phyloP scores from a whole-genome alignment of 2,329 filamentous ascomycete species.

The Apiospora kogelbergensis region DNA sequence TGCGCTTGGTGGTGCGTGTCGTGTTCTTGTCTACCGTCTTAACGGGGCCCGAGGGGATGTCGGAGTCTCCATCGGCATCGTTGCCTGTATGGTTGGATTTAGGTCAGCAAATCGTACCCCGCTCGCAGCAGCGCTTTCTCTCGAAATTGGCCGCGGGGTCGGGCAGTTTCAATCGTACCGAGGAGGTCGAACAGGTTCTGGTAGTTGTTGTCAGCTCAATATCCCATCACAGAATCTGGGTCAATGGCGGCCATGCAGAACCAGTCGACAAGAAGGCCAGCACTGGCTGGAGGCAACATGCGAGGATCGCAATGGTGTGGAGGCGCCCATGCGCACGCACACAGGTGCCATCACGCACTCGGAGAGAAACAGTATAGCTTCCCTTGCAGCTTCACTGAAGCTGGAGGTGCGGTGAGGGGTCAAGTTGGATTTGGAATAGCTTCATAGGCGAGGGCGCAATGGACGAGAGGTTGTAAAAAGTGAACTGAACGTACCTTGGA shows the following conservation, averaged over 20 bases:
- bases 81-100: conserved; percentile 47
- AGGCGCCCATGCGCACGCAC: background rate
- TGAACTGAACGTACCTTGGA: conserved; percentile 47
- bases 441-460: conserved; percentile 8
- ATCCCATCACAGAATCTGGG: background rate
- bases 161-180: conserved; percentile 62
- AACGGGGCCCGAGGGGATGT: conserved; percentile 76
- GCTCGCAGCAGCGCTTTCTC: conserved; percentile 12
- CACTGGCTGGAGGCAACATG: conserved; percentile 9
- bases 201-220: background rate
- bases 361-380: background rate
- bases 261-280: background rate
- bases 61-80: conserved; percentile 60
- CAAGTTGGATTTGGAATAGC: conserved; percentile 4
- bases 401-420: background rate
- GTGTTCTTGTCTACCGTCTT: conserved; percentile 86
- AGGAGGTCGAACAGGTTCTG: conserved; percentile 98
- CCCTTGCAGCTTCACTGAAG: background rate
- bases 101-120: conserved; percentile 21
- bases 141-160: conserved; percentile 20
- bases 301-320: conserved; percentile 9
- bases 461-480: background rate
- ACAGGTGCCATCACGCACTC: background rate
- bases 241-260: background rate
- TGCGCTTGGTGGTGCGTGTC: conserved; percentile 78